phyloP scores from a whole-genome alignment of 2,329 filamentous ascomycete species.

The Colletotrichum tabaci region DNA sequence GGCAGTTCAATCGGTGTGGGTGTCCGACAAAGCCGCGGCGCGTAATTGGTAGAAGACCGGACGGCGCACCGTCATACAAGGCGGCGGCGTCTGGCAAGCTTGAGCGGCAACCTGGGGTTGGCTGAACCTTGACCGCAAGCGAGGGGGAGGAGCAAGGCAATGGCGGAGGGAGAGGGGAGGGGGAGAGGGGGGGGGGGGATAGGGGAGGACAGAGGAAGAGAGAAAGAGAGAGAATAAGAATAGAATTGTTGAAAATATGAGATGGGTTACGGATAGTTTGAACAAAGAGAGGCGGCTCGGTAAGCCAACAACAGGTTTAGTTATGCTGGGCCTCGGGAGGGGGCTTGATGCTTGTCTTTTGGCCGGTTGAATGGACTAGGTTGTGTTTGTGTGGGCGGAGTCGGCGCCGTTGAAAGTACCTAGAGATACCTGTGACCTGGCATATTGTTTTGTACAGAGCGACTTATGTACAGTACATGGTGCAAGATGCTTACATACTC shows the following conservation, averaged over 20 bases:
- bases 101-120: neutral
- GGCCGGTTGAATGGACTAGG: neutral
- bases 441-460: no score
- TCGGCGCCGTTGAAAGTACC: neutral
- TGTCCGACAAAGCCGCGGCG: slow-evolving; percentile 32
- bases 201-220: neutral
- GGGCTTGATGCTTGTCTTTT: slow-evolving; percentile 13
- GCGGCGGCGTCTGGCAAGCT: slow-evolving; percentile 14
- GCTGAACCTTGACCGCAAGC: neutral
- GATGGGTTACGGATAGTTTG: slow-evolving; percentile 17
- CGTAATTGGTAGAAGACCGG: slow-evolving; percentile 11
- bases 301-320: slow-evolving; percentile 15
- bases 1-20: slow-evolving; percentile 34
- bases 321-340: slow-evolving; percentile 27
- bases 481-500: neutral
- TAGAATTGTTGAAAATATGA: slow-evolving; percentile 22
- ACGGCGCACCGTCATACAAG: slow-evolving; percentile 38
- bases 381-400: slow-evolving; percentile 4
- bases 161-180: no score
- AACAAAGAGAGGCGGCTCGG: slow-evolving; percentile 12
- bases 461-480: neutral
- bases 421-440: no score
- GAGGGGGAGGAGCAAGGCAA: neutral
- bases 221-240: neutral
- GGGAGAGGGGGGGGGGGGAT: no score